phyloP scores from a whole-genome alignment of 129 eudicot genomes.

The Arctium lappa region DNA sequence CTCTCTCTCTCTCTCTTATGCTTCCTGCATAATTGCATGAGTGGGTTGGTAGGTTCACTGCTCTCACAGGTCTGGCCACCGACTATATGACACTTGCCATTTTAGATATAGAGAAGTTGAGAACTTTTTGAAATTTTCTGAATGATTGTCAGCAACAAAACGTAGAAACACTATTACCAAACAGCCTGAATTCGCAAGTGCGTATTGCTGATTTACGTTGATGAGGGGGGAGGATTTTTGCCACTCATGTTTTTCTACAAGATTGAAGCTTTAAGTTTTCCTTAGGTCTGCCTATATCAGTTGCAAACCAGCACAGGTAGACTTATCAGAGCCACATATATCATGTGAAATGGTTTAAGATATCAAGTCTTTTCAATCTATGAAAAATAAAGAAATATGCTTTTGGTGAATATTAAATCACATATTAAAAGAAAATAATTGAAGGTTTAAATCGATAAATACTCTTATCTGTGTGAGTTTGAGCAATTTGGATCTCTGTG shows the following conservation, averaged over 20 bases:
- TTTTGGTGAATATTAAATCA: not conserved
- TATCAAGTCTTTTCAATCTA: not conserved
- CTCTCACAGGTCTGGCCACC: not conserved
- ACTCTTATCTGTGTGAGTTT: conserved; percentile 1
- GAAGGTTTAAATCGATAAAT: not conserved
- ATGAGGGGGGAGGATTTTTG: not conserved
- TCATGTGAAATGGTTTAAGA: not conserved
- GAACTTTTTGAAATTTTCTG: not conserved
- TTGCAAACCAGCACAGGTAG: conserved; percentile 2
- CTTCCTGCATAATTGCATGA: not conserved
- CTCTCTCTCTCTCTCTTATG: not conserved
- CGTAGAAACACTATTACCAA: not conserved
- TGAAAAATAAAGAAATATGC: not conserved
- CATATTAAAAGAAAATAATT: not conserved
- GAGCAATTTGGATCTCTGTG: not conserved
- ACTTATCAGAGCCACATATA: not conserved
- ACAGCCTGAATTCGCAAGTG: not conserved
- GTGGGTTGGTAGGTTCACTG: conserved; percentile 1
- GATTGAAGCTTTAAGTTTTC: not conserved
- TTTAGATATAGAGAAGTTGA: not conserved
- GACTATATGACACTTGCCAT: not conserved
- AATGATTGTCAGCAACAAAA: not conserved
- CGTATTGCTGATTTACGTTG: not conserved
- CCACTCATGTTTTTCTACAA: not conserved
- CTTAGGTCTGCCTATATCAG: not conserved